phyloP scores from a whole-genome alignment of 345 rosid genomes.

The Geranium brycei region DNA sequence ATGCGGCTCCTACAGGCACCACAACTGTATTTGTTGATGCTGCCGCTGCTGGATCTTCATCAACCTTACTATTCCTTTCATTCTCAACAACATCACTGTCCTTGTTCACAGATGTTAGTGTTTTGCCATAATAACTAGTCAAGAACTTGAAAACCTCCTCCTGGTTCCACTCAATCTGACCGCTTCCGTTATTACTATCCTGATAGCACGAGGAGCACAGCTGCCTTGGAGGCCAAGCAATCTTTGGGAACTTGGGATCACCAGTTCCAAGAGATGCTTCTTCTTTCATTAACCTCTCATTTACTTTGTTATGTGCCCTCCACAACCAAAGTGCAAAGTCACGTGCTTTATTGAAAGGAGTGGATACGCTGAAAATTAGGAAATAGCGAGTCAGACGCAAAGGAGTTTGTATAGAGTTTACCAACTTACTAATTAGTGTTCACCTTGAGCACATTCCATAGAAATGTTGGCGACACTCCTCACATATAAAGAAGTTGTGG shows the following conservation, averaged over 20 bases:
- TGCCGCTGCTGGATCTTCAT: conserved; percentile 46
- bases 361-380: conserved; percentile 40
- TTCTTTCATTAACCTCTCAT: conserved; percentile 60
- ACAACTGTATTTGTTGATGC: conserved; percentile 60
- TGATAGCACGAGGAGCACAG: conserved; percentile 66
- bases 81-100: conserved; percentile 27
- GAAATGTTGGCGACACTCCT: conserved; percentile 94
- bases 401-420: neutral
- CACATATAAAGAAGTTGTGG: conserved; percentile 78
- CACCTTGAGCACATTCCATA: conserved; percentile 84
- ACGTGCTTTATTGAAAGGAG: conserved; percentile 56
- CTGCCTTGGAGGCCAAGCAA: conserved; percentile 85
- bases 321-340: conserved; percentile 87
- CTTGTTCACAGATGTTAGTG: conserved; percentile 53
- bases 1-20: conserved; percentile 89
- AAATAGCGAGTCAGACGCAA: conserved; percentile 11
- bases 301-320: conserved; percentile 82
- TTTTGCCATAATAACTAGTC: conserved; percentile 50
- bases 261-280: conserved; percentile 70
- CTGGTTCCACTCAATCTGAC: conserved; percentile 45
- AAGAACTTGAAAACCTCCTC: conserved; percentile 74
- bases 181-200: conserved; percentile 15
- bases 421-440: conserved; percentile 1
- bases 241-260: conserved; percentile 85
- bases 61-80: conserved; percentile 23